Percentiles rank a stretch among this genome's conserved stretches.
phyloP scores from a whole-genome alignment of 306 rosid species.

The Dalbergia oliveri region DNA sequence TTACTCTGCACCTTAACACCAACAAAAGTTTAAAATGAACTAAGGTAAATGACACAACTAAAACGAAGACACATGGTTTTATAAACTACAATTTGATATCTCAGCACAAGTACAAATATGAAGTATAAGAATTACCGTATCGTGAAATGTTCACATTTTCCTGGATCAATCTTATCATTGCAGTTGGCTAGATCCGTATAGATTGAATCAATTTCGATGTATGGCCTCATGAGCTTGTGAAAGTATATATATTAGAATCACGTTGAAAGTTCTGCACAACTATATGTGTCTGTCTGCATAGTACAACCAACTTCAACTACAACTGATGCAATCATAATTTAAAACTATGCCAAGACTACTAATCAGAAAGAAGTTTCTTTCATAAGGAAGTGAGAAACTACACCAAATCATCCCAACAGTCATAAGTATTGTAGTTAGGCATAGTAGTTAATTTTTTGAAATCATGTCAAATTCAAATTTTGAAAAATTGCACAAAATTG shows the following conservation, averaged over 20 bases:
- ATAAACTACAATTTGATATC: slow-evolving; percentile 17
- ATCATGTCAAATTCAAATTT: no score
- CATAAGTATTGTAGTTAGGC: neutral
- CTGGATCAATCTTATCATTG: slow-evolving; percentile 49
- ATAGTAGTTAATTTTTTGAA: neutral
- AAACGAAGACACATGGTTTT: neutral
- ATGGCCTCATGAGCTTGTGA: slow-evolving; percentile 55
- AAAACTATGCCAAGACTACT: no score
- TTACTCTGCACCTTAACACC: neutral
- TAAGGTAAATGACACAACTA: no score
- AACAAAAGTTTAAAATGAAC: neutral
- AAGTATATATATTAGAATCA: slow-evolving; percentile 17
- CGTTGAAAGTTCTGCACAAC: slow-evolving; percentile 47
- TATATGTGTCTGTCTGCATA: slow-evolving; percentile 43
- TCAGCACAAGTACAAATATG: neutral
- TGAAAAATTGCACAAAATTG: no score
- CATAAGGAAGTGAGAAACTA: neutral
- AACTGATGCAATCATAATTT: neutral
- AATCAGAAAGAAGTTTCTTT: neutral
- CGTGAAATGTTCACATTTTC: slow-evolving; percentile 69
- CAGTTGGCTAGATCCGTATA: slow-evolving; percentile 58
- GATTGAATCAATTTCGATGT: slow-evolving; percentile 59
- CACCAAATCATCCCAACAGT: neutral
- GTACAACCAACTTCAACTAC: slow-evolving; percentile 32
- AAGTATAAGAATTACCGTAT: slow-evolving; percentile 66